Percentiles rank a stretch among this genome's conserved stretches.
Evolutionary conservation across 2,329 filamentous ascomycete species (phyloP).

Genomic region (Colletotrichum sp.): DNA sequence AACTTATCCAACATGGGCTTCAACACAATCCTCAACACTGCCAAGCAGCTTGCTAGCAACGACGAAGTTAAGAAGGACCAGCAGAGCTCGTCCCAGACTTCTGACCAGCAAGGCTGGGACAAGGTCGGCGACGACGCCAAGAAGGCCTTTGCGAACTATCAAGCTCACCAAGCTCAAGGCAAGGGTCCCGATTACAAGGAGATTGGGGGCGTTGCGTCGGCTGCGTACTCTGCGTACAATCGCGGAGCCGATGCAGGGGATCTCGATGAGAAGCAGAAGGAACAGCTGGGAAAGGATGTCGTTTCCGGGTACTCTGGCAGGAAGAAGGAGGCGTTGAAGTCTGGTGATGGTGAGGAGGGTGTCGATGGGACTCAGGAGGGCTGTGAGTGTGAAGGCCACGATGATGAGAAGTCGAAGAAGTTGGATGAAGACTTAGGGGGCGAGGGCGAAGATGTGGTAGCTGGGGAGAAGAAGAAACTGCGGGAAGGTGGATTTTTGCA

Average conservation of each 20-base stretch:
- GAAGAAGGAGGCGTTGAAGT: neutral
- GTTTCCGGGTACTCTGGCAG: neutral
- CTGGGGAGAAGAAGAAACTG: neutral
- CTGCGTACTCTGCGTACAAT: slow-evolving; percentile 32
- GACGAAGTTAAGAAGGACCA: slow-evolving; percentile 4
- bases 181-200: slow-evolving; percentile 17
- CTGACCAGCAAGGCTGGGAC: slow-evolving; percentile 3
- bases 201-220: slow-evolving; percentile 22
- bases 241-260: slow-evolving; percentile 17
- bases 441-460: neutral
- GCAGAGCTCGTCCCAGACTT: neutral
- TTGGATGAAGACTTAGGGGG: neutral
- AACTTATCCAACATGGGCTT: slow-evolving; percentile 26
- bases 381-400: neutral
- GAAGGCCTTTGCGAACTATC: slow-evolving; percentile 15
- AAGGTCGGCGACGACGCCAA: slow-evolving; percentile 16
- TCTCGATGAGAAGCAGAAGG: neutral
- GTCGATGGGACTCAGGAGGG: neutral
- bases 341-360: neutral
- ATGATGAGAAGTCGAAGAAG: neutral
- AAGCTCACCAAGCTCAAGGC: slow-evolving; percentile 12
- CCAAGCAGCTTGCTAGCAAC: slow-evolving; percentile 24
- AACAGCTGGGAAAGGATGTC: slow-evolving; percentile 15
- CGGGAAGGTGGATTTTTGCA: neutral
- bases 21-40: slow-evolving; percentile 24